Evolutionary conservation across 108 stramenopile genomes (phyloP).

Genomic region (Craspedostauros australis): DNA sequence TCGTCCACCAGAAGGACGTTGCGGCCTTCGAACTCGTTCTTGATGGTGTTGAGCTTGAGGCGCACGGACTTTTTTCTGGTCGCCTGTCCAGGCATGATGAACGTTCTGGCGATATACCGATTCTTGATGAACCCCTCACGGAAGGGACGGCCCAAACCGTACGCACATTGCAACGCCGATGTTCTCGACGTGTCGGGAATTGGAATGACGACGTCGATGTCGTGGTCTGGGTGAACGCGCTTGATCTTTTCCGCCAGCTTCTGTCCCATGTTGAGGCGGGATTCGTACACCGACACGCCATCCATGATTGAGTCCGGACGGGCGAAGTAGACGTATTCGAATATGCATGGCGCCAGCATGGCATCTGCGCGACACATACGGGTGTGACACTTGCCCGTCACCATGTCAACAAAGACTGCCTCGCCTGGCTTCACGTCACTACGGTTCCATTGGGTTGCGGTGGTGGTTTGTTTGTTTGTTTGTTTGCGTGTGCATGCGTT

Average conservation of each 20-base stretch:
- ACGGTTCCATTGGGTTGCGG: no score
- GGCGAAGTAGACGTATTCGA: constrained; percentile 99
- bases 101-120: constrained; percentile 98
- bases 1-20: constrained; percentile 97
- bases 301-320: constrained; percentile 99
- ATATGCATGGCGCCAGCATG: constrained; percentile 87
- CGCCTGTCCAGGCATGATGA: constrained; percentile 99
- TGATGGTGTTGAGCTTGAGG: constrained; percentile 98
- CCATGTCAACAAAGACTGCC: constrained; percentile 84
- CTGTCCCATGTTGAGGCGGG: constrained; percentile 96
- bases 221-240: constrained; percentile 82
- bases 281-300: constrained; percentile 94
- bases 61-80: constrained; percentile 94
- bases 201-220: constrained; percentile 97
- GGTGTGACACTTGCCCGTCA: constrained; percentile 64
- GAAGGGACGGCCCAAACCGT: constrained; percentile 79
- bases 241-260: constrained; percentile 87
- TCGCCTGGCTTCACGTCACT: constrained; percentile 94
- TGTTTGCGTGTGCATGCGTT: no score
- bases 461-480: no score
- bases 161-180: constrained; percentile 90
- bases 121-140: constrained; percentile 99
- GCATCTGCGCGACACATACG: constrained; percentile 43
- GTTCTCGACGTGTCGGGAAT: constrained; percentile 97
- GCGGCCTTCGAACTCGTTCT: constrained; percentile 80